phyloP scores from a whole-genome alignment of 129 eudicot genomes.

The Pseudognaphalium luteoalbum region DNA sequence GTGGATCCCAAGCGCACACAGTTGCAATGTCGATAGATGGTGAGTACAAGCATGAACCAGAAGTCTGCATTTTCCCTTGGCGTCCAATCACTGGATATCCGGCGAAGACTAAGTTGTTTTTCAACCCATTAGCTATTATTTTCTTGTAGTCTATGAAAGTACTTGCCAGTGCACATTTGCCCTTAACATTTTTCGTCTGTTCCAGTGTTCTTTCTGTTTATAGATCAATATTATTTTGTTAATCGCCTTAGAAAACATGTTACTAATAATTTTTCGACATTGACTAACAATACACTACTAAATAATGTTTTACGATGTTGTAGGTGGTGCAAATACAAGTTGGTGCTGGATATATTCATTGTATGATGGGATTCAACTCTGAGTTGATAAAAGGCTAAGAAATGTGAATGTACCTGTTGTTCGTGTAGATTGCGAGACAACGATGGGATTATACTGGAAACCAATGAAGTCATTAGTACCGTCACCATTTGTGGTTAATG shows the following conservation, averaged over 20 bases:
- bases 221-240: neutral
- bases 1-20: constrained; percentile 89
- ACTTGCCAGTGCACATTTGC: constrained; percentile 69
- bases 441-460: constrained; percentile 57
- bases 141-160: constrained; percentile 57
- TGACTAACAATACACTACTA: too few species aligned
- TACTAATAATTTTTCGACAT: too few species aligned
- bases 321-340: too few species aligned
- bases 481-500: constrained; percentile 55
- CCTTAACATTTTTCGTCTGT: constrained; percentile 44
- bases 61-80: constrained; percentile 77
- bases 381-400: too few species aligned
- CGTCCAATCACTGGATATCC: constrained; percentile 75
- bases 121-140: constrained; percentile 66
- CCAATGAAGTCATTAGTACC: constrained; percentile 79
- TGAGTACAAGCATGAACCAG: constrained; percentile 83
- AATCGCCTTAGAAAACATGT: neutral
- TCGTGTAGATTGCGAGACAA: constrained; percentile 50
- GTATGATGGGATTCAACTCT: too few species aligned
- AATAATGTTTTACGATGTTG: too few species aligned
- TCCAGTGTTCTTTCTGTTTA: constrained; percentile 60
- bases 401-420: constrained; percentile 47
- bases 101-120: constrained; percentile 67
- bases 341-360: too few species aligned
- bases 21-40: constrained; percentile 33